Base-by-base conservation (phyloP, 345 rosid genomes). In the Gossypium australe region DNA sequence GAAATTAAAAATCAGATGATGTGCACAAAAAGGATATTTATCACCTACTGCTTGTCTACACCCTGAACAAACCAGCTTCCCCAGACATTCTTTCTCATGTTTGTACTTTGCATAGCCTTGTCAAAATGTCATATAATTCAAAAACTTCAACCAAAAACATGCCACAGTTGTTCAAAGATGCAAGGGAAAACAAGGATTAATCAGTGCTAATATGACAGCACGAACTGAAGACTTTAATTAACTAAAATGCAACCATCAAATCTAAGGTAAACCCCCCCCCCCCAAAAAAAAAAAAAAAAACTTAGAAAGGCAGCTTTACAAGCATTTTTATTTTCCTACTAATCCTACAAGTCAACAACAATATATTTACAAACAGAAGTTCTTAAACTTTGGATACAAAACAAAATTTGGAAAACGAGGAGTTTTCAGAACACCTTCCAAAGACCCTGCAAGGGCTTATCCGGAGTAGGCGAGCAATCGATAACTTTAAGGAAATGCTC, bases 391-490 rank as follows among this genome's bases (percentile, higher is more conserved):
- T 34, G 34, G 67, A 56, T 11, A 53, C 13, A 57, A 69, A 56
- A 14, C 38, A 69, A 17, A 78, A 49, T n/a, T 20, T 9, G 47
- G 53, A 69, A 64, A 24, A 56, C 48, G 34, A 73, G 70, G 22
- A n/a, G 27, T 75, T 41, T 51, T 67, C 47, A 67, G 62, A 66
- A 73, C 78, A 90, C 97, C 98, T 92, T 92, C 97, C 97, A 92
- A 43, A 92, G 80, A 20, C 97, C 98, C 82, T 94, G 97, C 81
- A 94, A 77, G 4, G 97, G 98, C 66, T 88, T 88, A 18, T 84
- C 68, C 1, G 75, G 66, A 2, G 91, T 89, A 51, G 98, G 94
- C 0, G 85, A 89, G 82, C 79, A 91, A 83, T 91, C 87, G 44
- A 70, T 49, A 67, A 94, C 87, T 87, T 87, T 94, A 65, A 94